Base-by-base conservation (phyloP, 176 grass and related monocot species). In the Echinochloa phyllopogon region DNA sequence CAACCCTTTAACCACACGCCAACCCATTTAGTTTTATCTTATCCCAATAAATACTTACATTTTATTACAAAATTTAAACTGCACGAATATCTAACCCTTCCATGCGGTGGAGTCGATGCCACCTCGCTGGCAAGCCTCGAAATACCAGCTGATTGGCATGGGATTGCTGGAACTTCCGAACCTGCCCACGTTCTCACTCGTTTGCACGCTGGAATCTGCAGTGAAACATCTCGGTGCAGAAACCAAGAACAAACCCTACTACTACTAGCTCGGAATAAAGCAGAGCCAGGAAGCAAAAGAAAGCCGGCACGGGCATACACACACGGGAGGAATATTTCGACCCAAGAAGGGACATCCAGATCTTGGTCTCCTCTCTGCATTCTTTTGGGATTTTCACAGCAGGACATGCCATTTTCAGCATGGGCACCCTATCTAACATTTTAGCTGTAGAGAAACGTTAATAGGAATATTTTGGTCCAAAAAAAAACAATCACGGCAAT, bases 81-180 rank as follows among this genome's bases (percentile, higher is more conserved):
- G n/a, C n/a, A n/a, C n/a, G n/a, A n/a, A n/a, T n/a, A n/a, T 87
- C 83, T 75, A 74, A 29, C 4, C 29, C 29, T 33, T 71, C 41
- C 6, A 16, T 51, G 65, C 59, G 80, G 69, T 65, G 65, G 42
- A 72, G 47, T 65, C 65, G 52, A 64, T 87, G 67, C 55, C 55
- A 87, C 33, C 51, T 60, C 71, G 77, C 72, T 61, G 39, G 37
- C 43, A 59, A 73, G 74, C 77, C 72, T 72, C 40, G 66, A 68
- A 85, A 85, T 75, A 60, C 87, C 64, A 51, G 75, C 50, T 65
- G 69, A 68, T 72, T 41, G 24, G 66, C 63, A 60, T 77, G 50
- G 65, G 37, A 20, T 80, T 50, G 71, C 56, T 48, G 74, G 47
- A 80, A 74, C 27, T 80, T 50, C 57, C 29, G 29, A 2, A 33